Evolutionary conservation across 768 basidiomycete genomes (phyloP).

Genomic region (Boletus rubescentipes): DNA sequence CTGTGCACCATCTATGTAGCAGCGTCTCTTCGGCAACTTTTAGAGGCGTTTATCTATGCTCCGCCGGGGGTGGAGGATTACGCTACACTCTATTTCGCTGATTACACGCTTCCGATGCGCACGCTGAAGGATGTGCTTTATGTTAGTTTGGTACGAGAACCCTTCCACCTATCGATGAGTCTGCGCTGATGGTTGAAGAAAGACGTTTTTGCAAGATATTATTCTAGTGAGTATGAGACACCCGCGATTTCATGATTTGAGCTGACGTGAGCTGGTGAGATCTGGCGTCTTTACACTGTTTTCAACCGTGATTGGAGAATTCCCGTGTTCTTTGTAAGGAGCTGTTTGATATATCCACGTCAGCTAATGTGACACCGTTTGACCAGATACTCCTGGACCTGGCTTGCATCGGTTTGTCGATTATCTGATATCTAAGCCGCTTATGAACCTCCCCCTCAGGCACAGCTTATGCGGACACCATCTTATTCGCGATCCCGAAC

Average conservation of each 20-base stretch:
- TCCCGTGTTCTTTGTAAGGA: constrained; percentile 17
- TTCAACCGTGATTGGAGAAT: constrained; percentile 22
- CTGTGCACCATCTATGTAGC: constrained; percentile 12
- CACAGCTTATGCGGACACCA: constrained; percentile 7
- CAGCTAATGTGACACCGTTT: no score
- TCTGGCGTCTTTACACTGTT: constrained; percentile 27
- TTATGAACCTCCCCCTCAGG: constrained; percentile 2
- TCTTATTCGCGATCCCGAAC: constrained; percentile 11
- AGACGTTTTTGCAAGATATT: constrained; percentile 19
- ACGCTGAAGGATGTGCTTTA: constrained; percentile 17
- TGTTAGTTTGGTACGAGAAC: constrained; percentile 11
- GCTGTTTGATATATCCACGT: neutral
- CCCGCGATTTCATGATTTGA: neutral
- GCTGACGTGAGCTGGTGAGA: neutral
- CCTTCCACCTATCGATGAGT: neutral
- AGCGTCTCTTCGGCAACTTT: constrained; percentile 14
- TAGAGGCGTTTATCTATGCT: constrained; percentile 16
- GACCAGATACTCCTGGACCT: constrained; percentile 22
- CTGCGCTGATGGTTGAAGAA: neutral
- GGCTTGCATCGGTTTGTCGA: constrained; percentile 18
- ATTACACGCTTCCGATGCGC: constrained; percentile 10
- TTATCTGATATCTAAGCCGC: neutral
- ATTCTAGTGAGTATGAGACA: constrained; percentile 7
- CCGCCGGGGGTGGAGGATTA: constrained; percentile 7
- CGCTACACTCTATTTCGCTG: constrained; percentile 10